These are phyloP conservation scores for Boletus sp. DNA, from an alignment of 1,284 basidiomycete genomes.

Conservation along the genomic window DNA sequence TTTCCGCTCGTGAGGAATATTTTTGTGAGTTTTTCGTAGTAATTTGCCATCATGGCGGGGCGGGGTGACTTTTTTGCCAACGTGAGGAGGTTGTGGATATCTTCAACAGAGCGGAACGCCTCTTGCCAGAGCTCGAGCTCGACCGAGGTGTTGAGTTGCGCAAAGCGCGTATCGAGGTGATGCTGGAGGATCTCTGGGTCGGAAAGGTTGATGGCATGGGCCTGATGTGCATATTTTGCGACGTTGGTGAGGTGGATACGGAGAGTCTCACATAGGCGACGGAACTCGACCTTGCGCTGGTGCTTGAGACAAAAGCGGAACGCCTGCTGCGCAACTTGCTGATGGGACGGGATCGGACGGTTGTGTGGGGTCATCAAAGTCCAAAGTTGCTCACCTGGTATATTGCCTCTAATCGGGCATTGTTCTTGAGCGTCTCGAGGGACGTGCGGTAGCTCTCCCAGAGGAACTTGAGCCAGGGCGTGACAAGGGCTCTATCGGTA, in stretches of 20 bases:
- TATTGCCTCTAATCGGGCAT: conserved; percentile 88
- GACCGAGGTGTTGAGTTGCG: conserved; percentile 96
- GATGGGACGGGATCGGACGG: conserved; percentile 3
- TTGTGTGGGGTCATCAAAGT: not conserved
- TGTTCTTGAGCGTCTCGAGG: conserved; percentile 96
- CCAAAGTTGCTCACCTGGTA: conserved; percentile 71
- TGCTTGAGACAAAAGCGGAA: conserved; percentile 96
- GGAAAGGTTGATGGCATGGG: conserved; percentile 95
- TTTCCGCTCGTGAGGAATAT: conserved; percentile 95
- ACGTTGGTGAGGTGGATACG: conserved; percentile 94
- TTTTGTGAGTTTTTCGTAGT: conserved; percentile 96
- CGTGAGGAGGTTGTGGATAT: conserved; percentile 94
- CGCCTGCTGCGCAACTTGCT: conserved; percentile 96
- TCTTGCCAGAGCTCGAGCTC: conserved; percentile 99
- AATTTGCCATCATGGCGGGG: conserved; percentile 97
- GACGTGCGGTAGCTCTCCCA: conserved; percentile 99
- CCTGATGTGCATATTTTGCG: conserved; percentile 93
- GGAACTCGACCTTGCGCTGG: conserved; percentile 95
- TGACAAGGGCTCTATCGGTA: conserved; percentile 93
- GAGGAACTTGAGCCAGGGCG: conserved; percentile 96
- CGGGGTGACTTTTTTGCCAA: conserved; percentile 90
- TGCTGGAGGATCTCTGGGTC: conserved; percentile 96
- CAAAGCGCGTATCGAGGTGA: conserved; percentile 96
- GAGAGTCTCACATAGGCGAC: conserved; percentile 94
- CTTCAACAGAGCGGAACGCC: conserved; percentile 97